These are phyloP conservation scores for Euphorbia corollata DNA, from an alignment of 441 rosid genomes.

Conservation along the genomic window DNA sequence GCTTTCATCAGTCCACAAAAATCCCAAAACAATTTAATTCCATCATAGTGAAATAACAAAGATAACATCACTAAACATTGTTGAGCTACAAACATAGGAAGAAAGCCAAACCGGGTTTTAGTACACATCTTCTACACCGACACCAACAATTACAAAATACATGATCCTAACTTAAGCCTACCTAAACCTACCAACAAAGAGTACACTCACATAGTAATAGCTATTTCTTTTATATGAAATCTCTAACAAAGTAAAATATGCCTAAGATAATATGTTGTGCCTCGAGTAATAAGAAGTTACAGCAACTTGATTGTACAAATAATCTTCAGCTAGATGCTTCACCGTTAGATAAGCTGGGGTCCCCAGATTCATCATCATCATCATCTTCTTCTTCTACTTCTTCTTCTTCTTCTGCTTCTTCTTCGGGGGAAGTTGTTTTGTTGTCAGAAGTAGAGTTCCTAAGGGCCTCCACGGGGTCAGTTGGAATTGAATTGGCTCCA, in stretches of 20 bases:
- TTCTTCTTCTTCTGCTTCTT: too few species aligned
- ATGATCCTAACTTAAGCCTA: conserved; percentile 27
- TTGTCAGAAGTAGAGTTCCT: conserved; percentile 31
- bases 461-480: conserved; percentile 28
- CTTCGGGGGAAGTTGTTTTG: conserved; percentile 18
- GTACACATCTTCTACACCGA: too few species aligned
- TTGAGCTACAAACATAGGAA: too few species aligned
- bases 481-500: conserved; percentile 33
- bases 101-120: too few species aligned
- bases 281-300: conserved; percentile 18
- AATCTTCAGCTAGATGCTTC: conserved; percentile 38
- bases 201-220: conserved; percentile 10
- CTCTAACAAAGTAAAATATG: conserved; percentile 15
- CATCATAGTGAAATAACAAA: too few species aligned
- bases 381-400: too few species aligned
- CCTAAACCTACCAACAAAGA: conserved; percentile 26
- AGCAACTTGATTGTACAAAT: conserved; percentile 13
- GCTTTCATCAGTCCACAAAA: too few species aligned
- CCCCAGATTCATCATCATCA: conserved; percentile 43
- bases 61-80: too few species aligned
- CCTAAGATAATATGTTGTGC: conserved; percentile 13
- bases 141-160: not conserved
- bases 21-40: too few species aligned
- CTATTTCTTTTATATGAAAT: conserved; percentile 4
- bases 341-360: conserved; percentile 37